Evolutionary conservation across 768 basidiomycete genomes (phyloP).

Genomic region (Saitozyma sp.): DNA sequence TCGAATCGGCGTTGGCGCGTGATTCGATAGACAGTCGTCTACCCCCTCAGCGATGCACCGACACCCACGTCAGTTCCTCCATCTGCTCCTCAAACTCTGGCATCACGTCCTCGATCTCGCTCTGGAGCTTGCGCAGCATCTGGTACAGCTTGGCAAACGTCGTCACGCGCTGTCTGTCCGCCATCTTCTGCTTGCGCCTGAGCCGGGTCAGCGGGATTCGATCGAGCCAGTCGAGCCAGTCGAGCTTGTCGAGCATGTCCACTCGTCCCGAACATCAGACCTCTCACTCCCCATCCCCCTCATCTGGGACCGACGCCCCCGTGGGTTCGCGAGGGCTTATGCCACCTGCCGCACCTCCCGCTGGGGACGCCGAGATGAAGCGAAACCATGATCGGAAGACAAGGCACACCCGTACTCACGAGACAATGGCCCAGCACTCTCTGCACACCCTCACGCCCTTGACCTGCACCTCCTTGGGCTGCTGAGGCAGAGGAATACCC

Average conservation of each 20-base stretch:
- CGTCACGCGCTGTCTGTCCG: slow-evolving; percentile 64
- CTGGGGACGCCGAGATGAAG: too few relatives aligned
- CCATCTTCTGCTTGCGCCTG: slow-evolving; percentile 77
- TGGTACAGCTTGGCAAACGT: slow-evolving; percentile 70
- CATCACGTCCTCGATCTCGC: slow-evolving; percentile 82
- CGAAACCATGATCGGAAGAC: not conserved
- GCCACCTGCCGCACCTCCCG: too few relatives aligned
- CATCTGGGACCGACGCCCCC: too few relatives aligned
- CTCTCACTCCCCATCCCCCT: too few relatives aligned
- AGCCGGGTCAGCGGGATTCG: slow-evolving; percentile 1
- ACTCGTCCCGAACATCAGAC: not conserved
- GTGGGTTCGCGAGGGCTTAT: too few relatives aligned
- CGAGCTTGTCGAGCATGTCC: too few relatives aligned
- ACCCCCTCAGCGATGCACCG: slow-evolving; percentile 10
- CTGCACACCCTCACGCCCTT: slow-evolving; percentile 86
- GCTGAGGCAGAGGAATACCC: slow-evolving; percentile 50
- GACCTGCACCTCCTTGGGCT: slow-evolving; percentile 62
- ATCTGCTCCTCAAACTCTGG: slow-evolving; percentile 87
- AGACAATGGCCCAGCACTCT: slow-evolving; percentile 73
- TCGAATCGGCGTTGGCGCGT: slow-evolving; percentile 58
- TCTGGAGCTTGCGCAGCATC: slow-evolving; percentile 72
- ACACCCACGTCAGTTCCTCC: slow-evolving; percentile 64
- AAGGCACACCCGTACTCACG: slow-evolving; percentile 59
- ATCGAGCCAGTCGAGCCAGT: too few relatives aligned
- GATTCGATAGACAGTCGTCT: not conserved